Evolutionary conservation across 306 rosid species (phyloP), one percentile per base, ranked within the genome.

Genomic region (Morella rubra): DNA sequence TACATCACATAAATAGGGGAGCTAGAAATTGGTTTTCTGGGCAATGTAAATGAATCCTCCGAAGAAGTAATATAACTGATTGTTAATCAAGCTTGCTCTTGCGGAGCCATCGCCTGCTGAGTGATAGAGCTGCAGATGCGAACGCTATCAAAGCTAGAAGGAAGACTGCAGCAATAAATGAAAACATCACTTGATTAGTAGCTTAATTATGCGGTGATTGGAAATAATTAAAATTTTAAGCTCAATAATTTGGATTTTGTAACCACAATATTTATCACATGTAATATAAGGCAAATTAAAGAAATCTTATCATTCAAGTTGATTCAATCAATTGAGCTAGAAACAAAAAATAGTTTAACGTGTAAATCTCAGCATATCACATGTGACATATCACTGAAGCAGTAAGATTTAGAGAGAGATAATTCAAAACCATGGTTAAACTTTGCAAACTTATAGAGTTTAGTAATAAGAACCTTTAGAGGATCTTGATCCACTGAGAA

Each of bases 1-100:
- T 60, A 10, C 44, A 60, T 60, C 32, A 42, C 32, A 61, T 22
- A 14, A 32, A 61, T 32, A 2, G 13, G 16, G 27, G 37, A 5
- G 5, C 10, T 9, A 37, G 7, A 32, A 11, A 37, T 61, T 32
- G 41, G 19, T 27, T 58, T 61, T 66, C 50, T 42, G 50, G 50
- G 27, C 5, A 42, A 56, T 19, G 22, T 18, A 32, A 46, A 19
- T 27, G 20, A 24, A 41, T 68, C 37, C 71, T 54, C 47, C 52
- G 4, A 53, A 16, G 22, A 66, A 37, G 45, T 66, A 45, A 12
- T 37, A 69, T n/a, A 16, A 47, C 44, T 40, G 6, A 15, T 24
- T 11, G 45, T 83, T 69, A 83, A 32, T 85, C 85, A 64, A 50
- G 74, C 81, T 85, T 81, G 62, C 73, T 67, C 67, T 85, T 85